Evolutionary conservation across 768 basidiomycete genomes (phyloP).

Genomic region (Lentinula lateritia): DNA sequence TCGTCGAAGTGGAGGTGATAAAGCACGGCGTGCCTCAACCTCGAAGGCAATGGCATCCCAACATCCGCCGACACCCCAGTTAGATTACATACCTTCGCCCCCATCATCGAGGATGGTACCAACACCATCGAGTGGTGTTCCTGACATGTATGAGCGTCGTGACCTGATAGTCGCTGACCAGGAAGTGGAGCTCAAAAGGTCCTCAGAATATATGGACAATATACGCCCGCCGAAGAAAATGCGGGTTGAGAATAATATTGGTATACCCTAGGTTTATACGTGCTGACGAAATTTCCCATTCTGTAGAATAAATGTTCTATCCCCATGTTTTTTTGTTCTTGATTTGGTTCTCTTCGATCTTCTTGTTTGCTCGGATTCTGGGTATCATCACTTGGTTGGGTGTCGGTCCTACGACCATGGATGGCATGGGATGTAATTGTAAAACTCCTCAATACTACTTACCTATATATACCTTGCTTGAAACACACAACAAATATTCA

Average conservation of each 20-base stretch:
- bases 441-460: neutral
- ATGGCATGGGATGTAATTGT: slow-evolving; percentile 9
- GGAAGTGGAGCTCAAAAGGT: slow-evolving; percentile 57
- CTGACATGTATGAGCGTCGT: slow-evolving; percentile 28
- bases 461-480: neutral
- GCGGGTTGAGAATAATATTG: slow-evolving; percentile 52
- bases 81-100: slow-evolving; percentile 45
- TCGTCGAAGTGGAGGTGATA: slow-evolving; percentile 29
- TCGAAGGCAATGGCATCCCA: slow-evolving; percentile 29
- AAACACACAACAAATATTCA: neutral
- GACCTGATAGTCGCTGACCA: slow-evolving; percentile 38
- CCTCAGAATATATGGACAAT: slow-evolving; percentile 47
- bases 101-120: slow-evolving; percentile 52
- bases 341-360: neutral
- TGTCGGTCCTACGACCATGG: slow-evolving; percentile 7
- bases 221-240: slow-evolving; percentile 64
- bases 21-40: slow-evolving; percentile 43
- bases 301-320: slow-evolving; percentile 10
- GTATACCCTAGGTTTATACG: slow-evolving; percentile 44
- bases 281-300: neutral
- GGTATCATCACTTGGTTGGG: neutral
- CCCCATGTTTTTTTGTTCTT: slow-evolving; percentile 7
- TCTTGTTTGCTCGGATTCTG: slow-evolving; percentile 20
- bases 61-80: slow-evolving; percentile 25
- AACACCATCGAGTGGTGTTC: slow-evolving; percentile 38